These are phyloP conservation scores for Sordaria brevicollis DNA, from an alignment of 495 filamentous ascomycete genomes.

Conservation along the genomic window DNA sequence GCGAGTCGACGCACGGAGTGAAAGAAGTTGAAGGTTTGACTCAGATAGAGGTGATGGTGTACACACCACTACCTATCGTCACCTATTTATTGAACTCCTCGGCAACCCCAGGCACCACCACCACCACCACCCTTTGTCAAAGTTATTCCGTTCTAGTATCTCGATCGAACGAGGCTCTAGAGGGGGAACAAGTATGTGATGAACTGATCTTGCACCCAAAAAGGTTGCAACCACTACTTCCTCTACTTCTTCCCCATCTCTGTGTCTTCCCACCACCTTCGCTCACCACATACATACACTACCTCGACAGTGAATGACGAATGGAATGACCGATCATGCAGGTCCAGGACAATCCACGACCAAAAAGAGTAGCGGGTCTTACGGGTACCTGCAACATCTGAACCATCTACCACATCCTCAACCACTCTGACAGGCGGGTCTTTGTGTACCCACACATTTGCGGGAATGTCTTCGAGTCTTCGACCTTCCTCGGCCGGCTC, in stretches of 20 bases:
- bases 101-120: background rate
- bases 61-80: background rate
- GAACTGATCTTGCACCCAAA: background rate
- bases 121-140: no score
- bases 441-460: background rate
- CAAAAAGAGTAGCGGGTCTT: no score
- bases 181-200: background rate
- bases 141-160: no score
- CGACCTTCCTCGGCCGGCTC: no score
- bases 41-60: background rate
- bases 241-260: no score
- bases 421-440: background rate
- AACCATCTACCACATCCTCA: background rate
- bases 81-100: background rate
- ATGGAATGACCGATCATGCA: background rate
- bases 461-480: background rate
- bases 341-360: background rate
- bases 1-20: no score
- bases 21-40: background rate
- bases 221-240: background rate
- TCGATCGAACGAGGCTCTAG: background rate
- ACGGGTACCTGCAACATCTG: background rate
- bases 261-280: no score
- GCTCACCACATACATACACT: no score
- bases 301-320: background rate